Conservation (phyloP, 2,329 filamentous ascomycete species). For the Talaromyces sp. region DNA sequence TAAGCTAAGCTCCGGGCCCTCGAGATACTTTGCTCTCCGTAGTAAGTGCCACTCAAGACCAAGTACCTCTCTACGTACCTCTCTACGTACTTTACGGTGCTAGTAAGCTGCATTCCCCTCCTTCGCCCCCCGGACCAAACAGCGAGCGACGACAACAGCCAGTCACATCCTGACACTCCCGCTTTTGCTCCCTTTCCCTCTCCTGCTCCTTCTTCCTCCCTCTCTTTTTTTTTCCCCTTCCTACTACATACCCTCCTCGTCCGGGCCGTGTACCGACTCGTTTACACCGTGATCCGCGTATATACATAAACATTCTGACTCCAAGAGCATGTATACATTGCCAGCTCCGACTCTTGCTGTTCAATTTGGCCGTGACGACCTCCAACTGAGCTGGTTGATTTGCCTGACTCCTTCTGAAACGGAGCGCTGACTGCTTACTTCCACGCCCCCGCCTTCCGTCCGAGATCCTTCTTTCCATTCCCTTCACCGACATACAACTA, state of each 20-base stretch:
- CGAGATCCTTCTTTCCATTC: not conserved
- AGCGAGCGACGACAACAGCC: not conserved
- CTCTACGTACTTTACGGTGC: no score
- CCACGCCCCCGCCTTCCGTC: slow-evolving; percentile 6
- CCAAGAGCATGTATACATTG: slow-evolving; percentile 2
- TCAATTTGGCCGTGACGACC: slow-evolving; percentile 1
- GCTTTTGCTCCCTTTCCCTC: not conserved
- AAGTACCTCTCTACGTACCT: not conserved
- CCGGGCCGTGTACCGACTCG: not conserved
- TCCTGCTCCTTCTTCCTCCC: not conserved
- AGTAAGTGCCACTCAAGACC: not conserved
- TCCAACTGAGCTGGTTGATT: not conserved
- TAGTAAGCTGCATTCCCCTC: not conserved
- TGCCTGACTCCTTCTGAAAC: not conserved
- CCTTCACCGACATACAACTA: not conserved
- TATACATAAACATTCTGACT: not conserved
- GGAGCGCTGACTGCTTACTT: not conserved
- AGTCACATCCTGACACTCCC: slow-evolving; percentile 6
- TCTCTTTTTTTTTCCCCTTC: not conserved
- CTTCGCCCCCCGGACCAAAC: slow-evolving; percentile 5
- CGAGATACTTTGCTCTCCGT: not conserved
- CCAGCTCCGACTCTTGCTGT: not conserved
- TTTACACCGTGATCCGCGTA: not conserved
- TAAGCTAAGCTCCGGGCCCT: slow-evolving; percentile 4
- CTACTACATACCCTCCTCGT: not conserved